These are phyloP conservation scores for Annona squamosa DNA, from an alignment of 164 flowering plant species.

Conservation along the genomic window DNA sequence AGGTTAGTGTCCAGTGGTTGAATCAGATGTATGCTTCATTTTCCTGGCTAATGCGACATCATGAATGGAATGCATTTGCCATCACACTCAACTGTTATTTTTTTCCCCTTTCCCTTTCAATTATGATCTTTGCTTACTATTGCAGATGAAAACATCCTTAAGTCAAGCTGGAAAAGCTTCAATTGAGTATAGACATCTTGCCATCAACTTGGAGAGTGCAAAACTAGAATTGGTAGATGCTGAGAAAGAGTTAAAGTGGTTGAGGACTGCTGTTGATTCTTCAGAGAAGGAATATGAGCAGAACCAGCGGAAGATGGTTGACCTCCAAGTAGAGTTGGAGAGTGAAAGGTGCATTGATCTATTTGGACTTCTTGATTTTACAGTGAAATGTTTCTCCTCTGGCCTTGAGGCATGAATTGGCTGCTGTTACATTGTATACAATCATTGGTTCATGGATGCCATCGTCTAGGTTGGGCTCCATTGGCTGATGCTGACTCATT, in stretches of 20 bases:
- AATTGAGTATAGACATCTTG: constrained; percentile 59
- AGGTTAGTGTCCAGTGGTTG: neutral
- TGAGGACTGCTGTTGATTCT: constrained; percentile 55
- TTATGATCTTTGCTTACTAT: neutral
- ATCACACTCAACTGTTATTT: neutral
- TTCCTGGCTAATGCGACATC: neutral
- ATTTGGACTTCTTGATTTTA: neutral
- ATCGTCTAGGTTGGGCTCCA: neutral
- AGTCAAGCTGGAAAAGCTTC: constrained; percentile 48
- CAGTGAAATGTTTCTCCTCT: neutral
- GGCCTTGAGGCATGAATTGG: neutral
- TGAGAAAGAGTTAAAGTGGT: constrained; percentile 91
- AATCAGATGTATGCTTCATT: neutral
- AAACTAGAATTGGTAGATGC: constrained; percentile 76
- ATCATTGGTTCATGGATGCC: neutral
- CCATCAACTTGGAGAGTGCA: constrained; percentile 50
- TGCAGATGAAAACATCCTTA: constrained; percentile 63
- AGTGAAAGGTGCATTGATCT: constrained; percentile 50
- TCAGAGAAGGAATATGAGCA: constrained; percentile 91
- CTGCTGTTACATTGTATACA: neutral
- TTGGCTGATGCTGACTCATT: neutral
- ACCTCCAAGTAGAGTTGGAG: constrained; percentile 44
- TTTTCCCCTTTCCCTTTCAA: too few relatives aligned
- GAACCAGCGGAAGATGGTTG: constrained; percentile 45
- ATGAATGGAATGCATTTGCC: neutral